A percentile compares a stretch with the other conserved stretches of the same genome.
Conservation (phyloP, 1,284 basidiomycete genomes). For the Schizopora paradoxa region DNA sequence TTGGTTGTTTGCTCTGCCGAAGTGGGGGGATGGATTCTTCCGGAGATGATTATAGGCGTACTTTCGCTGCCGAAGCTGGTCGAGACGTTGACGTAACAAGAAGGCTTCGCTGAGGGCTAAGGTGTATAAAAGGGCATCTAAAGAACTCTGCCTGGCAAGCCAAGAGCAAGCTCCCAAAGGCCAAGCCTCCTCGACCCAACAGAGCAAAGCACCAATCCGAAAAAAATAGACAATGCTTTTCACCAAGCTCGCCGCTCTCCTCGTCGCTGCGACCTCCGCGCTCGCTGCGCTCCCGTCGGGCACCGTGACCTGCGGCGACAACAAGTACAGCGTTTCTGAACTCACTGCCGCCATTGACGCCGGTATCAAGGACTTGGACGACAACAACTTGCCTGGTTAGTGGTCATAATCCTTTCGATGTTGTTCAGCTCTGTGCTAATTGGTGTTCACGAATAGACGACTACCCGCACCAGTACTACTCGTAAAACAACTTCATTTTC, state of each 20-base stretch:
- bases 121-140: too few relatives aligned
- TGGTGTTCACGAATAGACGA: constrained; percentile 7
- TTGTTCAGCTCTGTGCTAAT: not conserved
- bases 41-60: too few relatives aligned
- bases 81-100: too few relatives aligned
- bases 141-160: too few relatives aligned
- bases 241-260: constrained; percentile 14
- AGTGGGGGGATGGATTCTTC: too few relatives aligned
- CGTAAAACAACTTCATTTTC: not conserved
- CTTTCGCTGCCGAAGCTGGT: too few relatives aligned
- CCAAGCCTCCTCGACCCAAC: too few relatives aligned
- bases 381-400: constrained; percentile 21
- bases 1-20: too few relatives aligned
- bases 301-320: constrained; percentile 26
- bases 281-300: constrained; percentile 23
- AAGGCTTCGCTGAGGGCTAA: too few relatives aligned
- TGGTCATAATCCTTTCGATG: not conserved
- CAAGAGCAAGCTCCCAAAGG: too few relatives aligned
- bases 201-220: too few relatives aligned
- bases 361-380: constrained; percentile 22
- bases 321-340: constrained; percentile 22
- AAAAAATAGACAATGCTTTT: too few relatives aligned
- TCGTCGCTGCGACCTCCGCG: constrained; percentile 14
- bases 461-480: constrained; percentile 19
- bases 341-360: constrained; percentile 25